Conservation (phyloP, 2,329 filamentous ascomycete genomes). For the Sporothrix curviconia region DNA sequence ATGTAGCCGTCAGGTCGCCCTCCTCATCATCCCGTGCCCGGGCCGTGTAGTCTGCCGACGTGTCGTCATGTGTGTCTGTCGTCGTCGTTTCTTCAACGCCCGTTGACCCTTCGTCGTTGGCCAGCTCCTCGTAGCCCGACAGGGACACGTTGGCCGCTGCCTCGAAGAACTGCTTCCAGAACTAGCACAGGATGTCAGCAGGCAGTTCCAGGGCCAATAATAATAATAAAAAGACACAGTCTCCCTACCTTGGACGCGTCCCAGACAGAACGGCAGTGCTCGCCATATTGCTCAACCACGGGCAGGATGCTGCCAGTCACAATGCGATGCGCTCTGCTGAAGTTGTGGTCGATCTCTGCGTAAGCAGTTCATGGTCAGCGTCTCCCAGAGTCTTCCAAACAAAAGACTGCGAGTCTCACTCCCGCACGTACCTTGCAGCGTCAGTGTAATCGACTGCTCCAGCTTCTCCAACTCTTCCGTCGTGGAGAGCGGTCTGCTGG, state of each 20-base stretch:
- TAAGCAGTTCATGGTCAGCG: no score
- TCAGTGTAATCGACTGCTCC: slow-evolving; percentile 94
- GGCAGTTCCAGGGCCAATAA: background rate
- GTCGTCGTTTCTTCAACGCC: slow-evolving; percentile 45
- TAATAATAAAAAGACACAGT: background rate
- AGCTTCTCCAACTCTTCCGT: slow-evolving; percentile 94
- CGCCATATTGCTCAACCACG: slow-evolving; percentile 89
- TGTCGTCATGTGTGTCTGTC: slow-evolving; percentile 48
- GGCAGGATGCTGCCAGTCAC: slow-evolving; percentile 91
- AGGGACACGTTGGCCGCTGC: slow-evolving; percentile 95
- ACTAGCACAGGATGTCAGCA: slow-evolving; percentile 43
- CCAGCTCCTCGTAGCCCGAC: slow-evolving; percentile 81
- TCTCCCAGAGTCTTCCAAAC: no score
- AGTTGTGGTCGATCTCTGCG: slow-evolving; percentile 95
- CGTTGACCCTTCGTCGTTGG: slow-evolving; percentile 54
- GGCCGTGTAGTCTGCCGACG: slow-evolving; percentile 35
- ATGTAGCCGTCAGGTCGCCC: slow-evolving; percentile 31
- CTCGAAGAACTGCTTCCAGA: slow-evolving; percentile 99
- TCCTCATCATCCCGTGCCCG: slow-evolving; percentile 30
- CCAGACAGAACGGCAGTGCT: slow-evolving; percentile 91
- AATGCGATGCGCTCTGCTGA: slow-evolving; percentile 92
- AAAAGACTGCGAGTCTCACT: no score
- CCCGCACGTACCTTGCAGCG: slow-evolving; percentile 65
- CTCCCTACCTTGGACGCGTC: slow-evolving; percentile 85
- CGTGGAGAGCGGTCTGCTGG: slow-evolving; percentile 59